A percentile compares a stretch with the other conserved stretches of the same genome.
Conservation (phyloP, 2,329 filamentous ascomycete genomes). For the Coniochaeta prunicola region DNA sequence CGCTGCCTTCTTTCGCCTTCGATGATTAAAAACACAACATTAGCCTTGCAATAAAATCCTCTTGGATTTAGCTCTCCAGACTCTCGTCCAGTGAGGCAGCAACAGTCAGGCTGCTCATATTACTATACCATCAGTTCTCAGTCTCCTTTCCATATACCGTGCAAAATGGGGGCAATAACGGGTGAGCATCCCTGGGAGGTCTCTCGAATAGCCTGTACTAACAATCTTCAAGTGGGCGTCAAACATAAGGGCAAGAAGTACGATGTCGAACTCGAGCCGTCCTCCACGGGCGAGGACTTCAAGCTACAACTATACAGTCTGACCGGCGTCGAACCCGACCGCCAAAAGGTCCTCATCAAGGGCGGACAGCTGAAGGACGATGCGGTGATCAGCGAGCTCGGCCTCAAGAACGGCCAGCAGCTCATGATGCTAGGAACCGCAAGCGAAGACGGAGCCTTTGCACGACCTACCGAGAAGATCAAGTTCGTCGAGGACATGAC, state of each 20-base stretch:
- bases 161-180: slow-evolving; percentile 12
- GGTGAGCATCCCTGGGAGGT: slow-evolving; percentile 4
- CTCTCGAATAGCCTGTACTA: background rate
- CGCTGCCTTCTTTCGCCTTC: slow-evolving; percentile 12
- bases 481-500: slow-evolving; percentile 98
- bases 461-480: slow-evolving; percentile 70
- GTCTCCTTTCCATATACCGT: background rate
- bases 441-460: slow-evolving; percentile 54
- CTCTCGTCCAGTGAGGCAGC: background rate
- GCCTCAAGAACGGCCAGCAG: slow-evolving; percentile 75
- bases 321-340: slow-evolving; percentile 90
- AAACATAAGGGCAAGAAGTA: slow-evolving; percentile 96
- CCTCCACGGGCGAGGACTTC: slow-evolving; percentile 81
- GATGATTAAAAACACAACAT: slow-evolving; percentile 1
- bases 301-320: slow-evolving; percentile 94
- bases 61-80: background rate
- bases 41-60: background rate
- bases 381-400: slow-evolving; percentile 73
- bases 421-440: slow-evolving; percentile 98
- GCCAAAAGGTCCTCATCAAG: slow-evolving; percentile 93
- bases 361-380: slow-evolving; percentile 95
- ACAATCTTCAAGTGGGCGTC: slow-evolving; percentile 60
- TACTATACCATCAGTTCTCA: background rate
- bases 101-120: background rate
- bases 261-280: slow-evolving; percentile 83